Percentiles rank a stretch among this genome's conserved stretches.
Conservation (phyloP, 352 stramenopile species). For the Globisporangium iwayamae region DNA sequence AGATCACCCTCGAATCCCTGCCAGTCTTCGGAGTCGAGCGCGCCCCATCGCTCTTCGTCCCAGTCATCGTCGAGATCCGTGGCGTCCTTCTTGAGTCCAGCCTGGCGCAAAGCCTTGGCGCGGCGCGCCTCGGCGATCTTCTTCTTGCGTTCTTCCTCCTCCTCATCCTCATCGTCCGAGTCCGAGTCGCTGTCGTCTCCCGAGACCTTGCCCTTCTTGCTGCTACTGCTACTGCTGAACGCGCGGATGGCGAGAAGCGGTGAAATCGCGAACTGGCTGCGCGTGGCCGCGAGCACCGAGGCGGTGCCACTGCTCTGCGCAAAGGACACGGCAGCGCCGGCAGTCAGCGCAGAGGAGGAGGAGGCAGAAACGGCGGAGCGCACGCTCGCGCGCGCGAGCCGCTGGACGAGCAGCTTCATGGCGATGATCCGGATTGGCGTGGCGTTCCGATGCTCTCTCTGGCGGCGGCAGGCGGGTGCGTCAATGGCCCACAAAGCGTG, state of each 20-base stretch:
- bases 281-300: constrained; percentile 8
- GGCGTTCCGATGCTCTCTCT: constrained; percentile 3
- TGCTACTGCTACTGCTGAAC: constrained; percentile 29
- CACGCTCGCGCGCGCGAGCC: constrained; percentile 22
- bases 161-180: constrained; percentile 27
- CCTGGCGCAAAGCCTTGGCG: constrained; percentile 18
- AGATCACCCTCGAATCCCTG: constrained; percentile 79
- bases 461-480: background rate
- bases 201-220: constrained; percentile 16
- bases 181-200: constrained; percentile 13
- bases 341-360: constrained; percentile 2
- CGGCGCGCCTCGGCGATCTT: constrained; percentile 12
- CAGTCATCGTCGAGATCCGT: constrained; percentile 44
- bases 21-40: constrained; percentile 69
- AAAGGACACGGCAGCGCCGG: constrained; percentile 7
- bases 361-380: constrained; percentile 8
- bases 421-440: constrained; percentile 10
- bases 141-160: constrained; percentile 21
- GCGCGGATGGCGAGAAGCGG: constrained; percentile 21
- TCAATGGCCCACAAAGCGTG: constrained; percentile 16
- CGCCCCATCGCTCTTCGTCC: constrained; percentile 66
- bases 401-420: constrained; percentile 25
- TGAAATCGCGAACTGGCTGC: constrained; percentile 10
- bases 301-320: constrained; percentile 9
- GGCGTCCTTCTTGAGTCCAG: constrained; percentile 37